These are phyloP conservation scores for Chytriomyces hyalinus DNA, from an alignment of 192 early-diverging fungal genomes.

Conservation along the genomic window DNA sequence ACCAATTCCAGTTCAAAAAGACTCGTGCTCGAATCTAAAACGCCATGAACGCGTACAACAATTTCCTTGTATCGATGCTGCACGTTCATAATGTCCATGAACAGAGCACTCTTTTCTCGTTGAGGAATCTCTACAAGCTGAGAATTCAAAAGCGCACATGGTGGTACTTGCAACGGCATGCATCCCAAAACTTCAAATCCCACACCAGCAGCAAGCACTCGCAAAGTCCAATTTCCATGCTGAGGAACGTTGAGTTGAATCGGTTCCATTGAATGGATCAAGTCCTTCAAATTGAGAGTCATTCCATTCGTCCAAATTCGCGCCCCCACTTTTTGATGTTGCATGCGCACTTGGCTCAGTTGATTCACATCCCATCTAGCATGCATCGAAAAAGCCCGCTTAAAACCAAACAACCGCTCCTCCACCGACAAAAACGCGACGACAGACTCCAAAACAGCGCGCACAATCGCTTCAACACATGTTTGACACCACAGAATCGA, in stretches of 20 bases:
- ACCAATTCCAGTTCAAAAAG: not conserved
- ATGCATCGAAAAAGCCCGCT: not conserved
- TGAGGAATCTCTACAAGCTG: not conserved
- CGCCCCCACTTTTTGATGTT: not conserved
- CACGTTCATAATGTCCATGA: not conserved
- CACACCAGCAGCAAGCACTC: too few relatives aligned
- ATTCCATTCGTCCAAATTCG: not conserved
- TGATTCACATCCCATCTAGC: not conserved
- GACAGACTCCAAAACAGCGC: not conserved
- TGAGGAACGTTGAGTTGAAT: too few relatives aligned
- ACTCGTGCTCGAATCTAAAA: not conserved
- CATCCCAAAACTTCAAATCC: too few relatives aligned
- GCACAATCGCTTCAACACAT: slow-evolving; percentile 2
- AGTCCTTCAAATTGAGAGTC: not conserved
- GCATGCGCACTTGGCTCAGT: not conserved
- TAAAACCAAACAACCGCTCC: not conserved
- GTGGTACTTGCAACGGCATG: not conserved
- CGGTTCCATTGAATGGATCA: too few relatives aligned
- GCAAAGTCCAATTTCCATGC: too few relatives aligned
- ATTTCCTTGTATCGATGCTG: not conserved
- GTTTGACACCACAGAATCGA: slow-evolving; percentile 81
- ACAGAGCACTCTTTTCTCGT: not conserved
- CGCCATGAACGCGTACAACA: not conserved
- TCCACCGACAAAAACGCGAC: not conserved
- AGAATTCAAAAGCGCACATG: not conserved